Conservation (phyloP, 306 rosid genomes). For the Cajanus cajan region DNA sequence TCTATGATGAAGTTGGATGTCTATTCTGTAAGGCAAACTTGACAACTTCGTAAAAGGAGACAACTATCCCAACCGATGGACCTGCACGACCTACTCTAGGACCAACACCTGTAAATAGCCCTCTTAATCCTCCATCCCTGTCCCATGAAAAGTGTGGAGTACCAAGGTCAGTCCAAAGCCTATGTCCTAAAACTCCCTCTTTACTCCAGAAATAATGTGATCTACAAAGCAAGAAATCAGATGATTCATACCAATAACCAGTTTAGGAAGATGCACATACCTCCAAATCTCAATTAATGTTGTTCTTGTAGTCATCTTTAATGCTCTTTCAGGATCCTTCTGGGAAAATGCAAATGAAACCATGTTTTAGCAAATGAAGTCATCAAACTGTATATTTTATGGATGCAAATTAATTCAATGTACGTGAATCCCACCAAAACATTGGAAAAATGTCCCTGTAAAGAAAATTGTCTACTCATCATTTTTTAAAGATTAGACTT, state of each 20-base stretch:
- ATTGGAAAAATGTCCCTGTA: background rate
- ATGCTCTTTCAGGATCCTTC: constrained; percentile 67
- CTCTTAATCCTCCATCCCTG: constrained; percentile 90
- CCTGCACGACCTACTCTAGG: constrained; percentile 88
- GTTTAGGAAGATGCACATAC: constrained; percentile 35
- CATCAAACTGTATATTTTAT: background rate
- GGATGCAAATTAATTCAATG: background rate
- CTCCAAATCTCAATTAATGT: constrained; percentile 87
- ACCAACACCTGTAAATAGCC: constrained; percentile 77
- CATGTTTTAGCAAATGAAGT: constrained; percentile 11
- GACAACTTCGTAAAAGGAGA: constrained; percentile 86
- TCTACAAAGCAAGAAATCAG: constrained; percentile 2
- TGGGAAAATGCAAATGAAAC: constrained; percentile 30
- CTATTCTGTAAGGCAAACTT: constrained; percentile 59
- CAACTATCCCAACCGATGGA: constrained; percentile 92
- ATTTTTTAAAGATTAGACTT: background rate
- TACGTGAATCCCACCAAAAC: background rate
- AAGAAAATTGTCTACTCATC: background rate
- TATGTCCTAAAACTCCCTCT: background rate
- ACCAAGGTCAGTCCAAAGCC: constrained; percentile 22
- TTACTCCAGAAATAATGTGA: constrained; percentile 10
- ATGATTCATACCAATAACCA: background rate
- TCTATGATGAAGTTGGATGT: constrained; percentile 39
- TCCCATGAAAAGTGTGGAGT: constrained; percentile 26
- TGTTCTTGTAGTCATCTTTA: constrained; percentile 83